Base-by-base conservation (phyloP, 768 basidiomycete species). In the Cantharellus cinnabarinus region DNA sequence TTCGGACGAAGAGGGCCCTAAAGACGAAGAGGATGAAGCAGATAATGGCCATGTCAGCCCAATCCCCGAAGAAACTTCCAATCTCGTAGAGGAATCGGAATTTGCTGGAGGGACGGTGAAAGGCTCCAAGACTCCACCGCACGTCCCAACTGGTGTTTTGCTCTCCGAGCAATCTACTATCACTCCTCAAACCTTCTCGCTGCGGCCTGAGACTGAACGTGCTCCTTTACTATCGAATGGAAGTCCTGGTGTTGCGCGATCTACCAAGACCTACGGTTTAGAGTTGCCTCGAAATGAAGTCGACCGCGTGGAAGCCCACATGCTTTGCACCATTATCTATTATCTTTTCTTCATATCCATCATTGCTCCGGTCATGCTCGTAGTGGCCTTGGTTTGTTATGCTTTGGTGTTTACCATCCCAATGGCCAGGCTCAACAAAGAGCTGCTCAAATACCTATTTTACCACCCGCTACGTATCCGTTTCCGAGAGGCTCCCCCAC, bases 341-440 rank as follows among this genome's bases (percentile, higher is more conserved):
- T 97, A 90, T 88, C 70, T 84, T 41, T 70, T 76, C 4, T 79
- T 97, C 68, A 70, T 79, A 63, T 72, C 74, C 62, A 73, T 95
- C 67, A 83, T 99, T 65, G 85, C 89, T 0, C 95, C 95, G 3
- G 72, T 89, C 62, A 82, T 98, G 77, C 76, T 95, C 58, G 59
- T 85, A 62, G 88, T 89, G 38, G 95, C 90, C 69, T 66, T 88
- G 62, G 72, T 89, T 57, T 98, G 95, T 72, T 99, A 93, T 91
- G 90, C 77, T n/a, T 75, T 90, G 61, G 82, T 99, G 61, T 76
- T 99, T 68, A 87, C 93, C 59, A 86, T 99, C 63, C 95, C 95
- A 2, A 99, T 99, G 95, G 95, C 93, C 40, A 94, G 85, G 68
- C 77, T 99, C 56, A 89, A 82, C 64, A 98, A 94, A 94, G 88